Evolutionary conservation across 139 green algal species (phyloP), one percentile per base, ranked within the genome.

Genomic region (Auxenochlorella pyrenoidosa): DNA sequence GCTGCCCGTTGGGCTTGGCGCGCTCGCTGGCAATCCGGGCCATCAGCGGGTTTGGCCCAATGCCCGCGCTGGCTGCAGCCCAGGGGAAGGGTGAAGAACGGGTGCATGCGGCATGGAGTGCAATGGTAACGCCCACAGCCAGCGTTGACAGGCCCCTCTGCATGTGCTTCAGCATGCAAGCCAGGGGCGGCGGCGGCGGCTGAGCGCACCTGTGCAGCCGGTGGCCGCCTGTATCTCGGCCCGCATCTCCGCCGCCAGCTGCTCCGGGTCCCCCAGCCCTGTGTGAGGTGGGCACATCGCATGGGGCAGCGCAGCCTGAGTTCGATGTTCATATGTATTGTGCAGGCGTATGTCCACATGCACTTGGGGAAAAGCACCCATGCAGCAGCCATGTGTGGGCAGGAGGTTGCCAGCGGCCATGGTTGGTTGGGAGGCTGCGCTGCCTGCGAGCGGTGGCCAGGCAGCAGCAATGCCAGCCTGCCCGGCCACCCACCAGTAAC

Each of bases 41-140:
- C 40, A 97, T 82, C 82, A 96, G 90, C 86, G 94, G 93, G 84
- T 96, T 97, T n/a, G 59, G 75, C 4, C 89, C 94, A 0, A 97
- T 89, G 34, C 95, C 95, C 28, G 94, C 93, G 34, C 80, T 92
- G 80, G 80, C 80, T 85, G 80, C 63, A 68, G 6, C 34, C 70
- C 51, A 34, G 6, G 36, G 71, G 54, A 22, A 3, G 16, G 54
- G 54, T 13, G 18, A 63, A 63, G 54, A 24, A 24, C 40, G 0
- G 21, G 21, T 40, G 38, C 38, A 21, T n/a, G 21, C 40, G 47
- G 15, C 38, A 22, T 16, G 16, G 54, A 8, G 18, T 63, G 38
- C 63, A 71, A 71, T 2, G 30, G 22, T 68, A 8, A 6, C 19
- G 22, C 59, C 12, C 24, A n/a, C 59, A 32, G 59, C 59, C 16